A percentile compares a stretch with the other conserved stretches of the same genome.
phyloP scores from a whole-genome alignment of 306 rosid species.

The Herpetospermum pedunculosum region DNA sequence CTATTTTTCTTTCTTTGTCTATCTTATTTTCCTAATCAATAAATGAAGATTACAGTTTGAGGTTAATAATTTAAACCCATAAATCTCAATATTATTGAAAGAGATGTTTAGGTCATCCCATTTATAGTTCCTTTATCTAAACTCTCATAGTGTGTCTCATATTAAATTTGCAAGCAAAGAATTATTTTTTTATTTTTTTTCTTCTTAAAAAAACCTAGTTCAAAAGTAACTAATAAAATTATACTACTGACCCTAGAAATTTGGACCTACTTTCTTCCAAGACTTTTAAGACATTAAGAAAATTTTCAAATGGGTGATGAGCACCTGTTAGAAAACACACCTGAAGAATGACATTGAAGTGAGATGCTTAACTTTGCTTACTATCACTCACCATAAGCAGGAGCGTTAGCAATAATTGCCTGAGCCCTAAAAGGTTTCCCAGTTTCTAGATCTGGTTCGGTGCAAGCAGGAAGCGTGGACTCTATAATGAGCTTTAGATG shows the following conservation, averaged over 20 bases:
- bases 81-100: background rate
- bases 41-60: background rate
- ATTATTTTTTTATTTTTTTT: too few species aligned
- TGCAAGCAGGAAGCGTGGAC: slow-evolving; percentile 96
- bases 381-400: slow-evolving; percentile 71
- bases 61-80: background rate
- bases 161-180: background rate
- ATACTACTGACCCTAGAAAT: background rate
- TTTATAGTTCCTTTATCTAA: background rate
- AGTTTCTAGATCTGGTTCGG: slow-evolving; percentile 78
- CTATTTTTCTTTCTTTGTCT: background rate
- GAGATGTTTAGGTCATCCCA: background rate
- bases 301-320: background rate
- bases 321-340: background rate
- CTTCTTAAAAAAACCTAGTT: background rate
- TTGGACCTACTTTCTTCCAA: background rate
- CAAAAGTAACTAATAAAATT: background rate
- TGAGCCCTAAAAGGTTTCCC: slow-evolving; percentile 75
- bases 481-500: slow-evolving; percentile 70
- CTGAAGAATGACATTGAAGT: slow-evolving; percentile 21
- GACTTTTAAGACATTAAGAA: background rate
- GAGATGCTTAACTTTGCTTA: slow-evolving; percentile 10
- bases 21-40: background rate
- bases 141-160: background rate
- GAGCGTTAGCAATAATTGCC: slow-evolving; percentile 95